Evolutionary conservation across 2,329 filamentous ascomycete species (phyloP).

Genomic region (Pseudogymnoascus sp.): DNA sequence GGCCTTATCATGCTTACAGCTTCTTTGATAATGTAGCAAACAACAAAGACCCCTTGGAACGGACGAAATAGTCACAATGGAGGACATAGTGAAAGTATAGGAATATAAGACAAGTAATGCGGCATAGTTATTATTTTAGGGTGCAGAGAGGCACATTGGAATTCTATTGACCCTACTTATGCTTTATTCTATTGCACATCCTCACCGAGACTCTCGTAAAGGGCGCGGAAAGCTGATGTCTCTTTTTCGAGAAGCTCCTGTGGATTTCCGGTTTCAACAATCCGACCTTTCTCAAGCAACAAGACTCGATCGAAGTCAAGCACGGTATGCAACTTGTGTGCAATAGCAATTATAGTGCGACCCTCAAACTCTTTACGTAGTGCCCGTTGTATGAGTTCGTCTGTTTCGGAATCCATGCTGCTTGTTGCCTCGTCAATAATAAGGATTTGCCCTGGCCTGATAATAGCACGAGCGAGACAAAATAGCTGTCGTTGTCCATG

Average conservation of each 20-base stretch:
- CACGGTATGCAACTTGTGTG: constrained; percentile 37
- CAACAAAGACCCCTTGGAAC: neutral
- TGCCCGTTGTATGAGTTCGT: constrained; percentile 46
- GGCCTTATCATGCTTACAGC: constrained; percentile 40
- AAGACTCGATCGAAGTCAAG: constrained; percentile 44
- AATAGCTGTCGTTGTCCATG: constrained; percentile 45
- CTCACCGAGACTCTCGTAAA: neutral
- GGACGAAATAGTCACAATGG: neutral
- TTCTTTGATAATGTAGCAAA: constrained; percentile 23
- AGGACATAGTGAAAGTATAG: neutral
- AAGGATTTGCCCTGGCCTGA: constrained; percentile 34
- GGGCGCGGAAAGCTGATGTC: constrained; percentile 2
- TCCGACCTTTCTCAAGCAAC: constrained; percentile 44
- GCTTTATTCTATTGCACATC: neutral
- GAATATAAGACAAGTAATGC: neutral
- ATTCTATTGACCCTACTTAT: neutral
- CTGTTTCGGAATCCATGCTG: constrained; percentile 52
- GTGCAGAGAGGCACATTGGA: neutral
- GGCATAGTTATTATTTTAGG: neutral
- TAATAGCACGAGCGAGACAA: constrained; percentile 39
- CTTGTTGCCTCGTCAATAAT: constrained; percentile 38
- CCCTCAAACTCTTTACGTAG: constrained; percentile 45
- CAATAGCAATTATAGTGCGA: constrained; percentile 44
- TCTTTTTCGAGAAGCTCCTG: neutral
- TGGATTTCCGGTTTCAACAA: constrained; percentile 66